A percentile compares a stretch with the other conserved stretches of the same genome.
Evolutionary conservation across 2,329 filamentous ascomycete genomes (phyloP).

Genomic region (Aspergillus pseudoviridinutans): DNA sequence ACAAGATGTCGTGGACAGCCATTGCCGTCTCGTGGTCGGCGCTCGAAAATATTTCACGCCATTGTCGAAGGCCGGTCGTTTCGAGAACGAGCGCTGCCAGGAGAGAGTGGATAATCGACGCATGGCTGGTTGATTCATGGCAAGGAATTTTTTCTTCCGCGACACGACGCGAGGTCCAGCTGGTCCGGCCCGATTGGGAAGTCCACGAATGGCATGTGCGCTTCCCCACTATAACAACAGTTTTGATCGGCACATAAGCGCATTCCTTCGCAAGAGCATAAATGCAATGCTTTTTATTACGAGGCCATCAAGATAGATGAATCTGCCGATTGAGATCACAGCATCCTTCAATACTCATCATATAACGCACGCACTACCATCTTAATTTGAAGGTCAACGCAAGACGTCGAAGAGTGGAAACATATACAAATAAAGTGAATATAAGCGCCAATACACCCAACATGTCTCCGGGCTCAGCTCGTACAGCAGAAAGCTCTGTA

Average conservation of each 20-base stretch:
- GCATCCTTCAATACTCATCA: not conserved
- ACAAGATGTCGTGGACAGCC: slow-evolving; percentile 17
- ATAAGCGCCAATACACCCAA: not conserved
- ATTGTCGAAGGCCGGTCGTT: not conserved
- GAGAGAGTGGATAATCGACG: slow-evolving; percentile 14
- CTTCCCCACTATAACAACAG: not conserved
- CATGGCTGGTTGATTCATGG: slow-evolving; percentile 9
- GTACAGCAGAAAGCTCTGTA: slow-evolving; percentile 11
- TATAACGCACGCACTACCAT: not conserved
- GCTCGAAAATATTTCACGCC: not conserved
- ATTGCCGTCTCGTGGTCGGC: slow-evolving; percentile 12
- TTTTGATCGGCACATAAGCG: not conserved
- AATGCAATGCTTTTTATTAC: not conserved
- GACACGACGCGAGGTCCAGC: slow-evolving; percentile 3
- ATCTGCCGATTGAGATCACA: not conserved
- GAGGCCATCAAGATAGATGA: not conserved
- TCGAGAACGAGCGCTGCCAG: slow-evolving; percentile 6
- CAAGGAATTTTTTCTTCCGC: slow-evolving; percentile 9
- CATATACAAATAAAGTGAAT: not conserved
- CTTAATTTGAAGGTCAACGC: not conserved
- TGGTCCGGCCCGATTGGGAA: slow-evolving; percentile 12
- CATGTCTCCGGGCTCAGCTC: not conserved
- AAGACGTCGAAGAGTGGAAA: not conserved
- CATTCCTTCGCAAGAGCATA: not conserved
- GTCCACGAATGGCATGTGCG: not conserved